Conservation (phyloP, 495 filamentous ascomycete species). For the Platismatia glauca region DNA sequence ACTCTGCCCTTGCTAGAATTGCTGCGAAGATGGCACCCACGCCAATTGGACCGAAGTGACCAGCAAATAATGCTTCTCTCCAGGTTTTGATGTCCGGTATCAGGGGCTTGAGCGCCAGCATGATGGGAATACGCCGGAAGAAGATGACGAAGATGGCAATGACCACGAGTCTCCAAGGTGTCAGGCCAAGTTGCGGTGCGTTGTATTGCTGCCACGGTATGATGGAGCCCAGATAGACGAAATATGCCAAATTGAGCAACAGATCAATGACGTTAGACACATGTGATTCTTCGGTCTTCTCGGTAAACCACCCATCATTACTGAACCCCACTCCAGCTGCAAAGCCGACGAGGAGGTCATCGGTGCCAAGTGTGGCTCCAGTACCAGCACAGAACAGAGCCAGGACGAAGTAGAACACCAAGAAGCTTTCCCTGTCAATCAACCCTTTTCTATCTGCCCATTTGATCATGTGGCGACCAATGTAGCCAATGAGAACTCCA, state of each 20-base stretch:
- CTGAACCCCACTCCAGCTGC: conserved; percentile 93
- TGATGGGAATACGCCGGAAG: conserved; percentile 93
- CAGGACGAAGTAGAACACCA: conserved; percentile 97
- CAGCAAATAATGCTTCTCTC: conserved; percentile 95
- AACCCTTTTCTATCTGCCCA: conserved; percentile 74
- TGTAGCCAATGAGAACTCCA: conserved; percentile 80
- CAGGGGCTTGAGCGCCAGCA: conserved; percentile 82
- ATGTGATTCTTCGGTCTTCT: conserved; percentile 97
- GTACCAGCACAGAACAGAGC: conserved; percentile 95
- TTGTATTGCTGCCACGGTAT: conserved; percentile 92
- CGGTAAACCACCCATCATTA: conserved; percentile 97
- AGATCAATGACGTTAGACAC: conserved; percentile 99
- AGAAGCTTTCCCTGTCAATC: conserved; percentile 93
- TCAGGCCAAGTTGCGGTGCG: conserved; percentile 55
- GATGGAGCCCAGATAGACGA: conserved; percentile 95
- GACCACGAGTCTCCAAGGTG: conserved; percentile 80
- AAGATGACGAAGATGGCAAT: conserved; percentile 88
- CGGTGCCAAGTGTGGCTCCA: conserved; percentile 82
- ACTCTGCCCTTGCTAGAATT: conserved; percentile 80
- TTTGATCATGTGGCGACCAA: conserved; percentile 83
- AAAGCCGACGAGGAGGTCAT: conserved; percentile 96
- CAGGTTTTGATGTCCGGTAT: conserved; percentile 98
- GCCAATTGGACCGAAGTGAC: conserved; percentile 96
- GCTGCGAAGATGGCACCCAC: conserved; percentile 95
- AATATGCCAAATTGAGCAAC: conserved; percentile 92